These are phyloP conservation scores for Ligustrum vulgare DNA, from an alignment of 257 asterid species.

Conservation along the genomic window DNA sequence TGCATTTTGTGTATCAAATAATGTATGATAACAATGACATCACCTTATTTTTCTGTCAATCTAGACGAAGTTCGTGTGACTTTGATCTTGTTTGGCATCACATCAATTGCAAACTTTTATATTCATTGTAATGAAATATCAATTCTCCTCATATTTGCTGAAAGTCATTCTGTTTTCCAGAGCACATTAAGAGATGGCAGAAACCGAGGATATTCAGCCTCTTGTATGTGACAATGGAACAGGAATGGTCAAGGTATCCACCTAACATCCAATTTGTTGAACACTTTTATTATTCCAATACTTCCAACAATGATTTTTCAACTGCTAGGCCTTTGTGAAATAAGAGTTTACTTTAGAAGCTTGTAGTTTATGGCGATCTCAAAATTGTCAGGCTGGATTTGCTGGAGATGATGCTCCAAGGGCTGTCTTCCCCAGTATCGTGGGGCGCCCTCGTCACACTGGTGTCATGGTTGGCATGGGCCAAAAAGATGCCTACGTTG, in stretches of 20 bases:
- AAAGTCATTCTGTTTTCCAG: conserved; percentile 26
- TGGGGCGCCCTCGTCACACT: conserved; percentile 63
- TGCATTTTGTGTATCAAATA: background rate
- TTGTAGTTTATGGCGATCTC: conserved; percentile 8
- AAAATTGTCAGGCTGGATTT: conserved; percentile 55
- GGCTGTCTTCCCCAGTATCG: conserved; percentile 55
- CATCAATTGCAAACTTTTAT: conserved; percentile 7
- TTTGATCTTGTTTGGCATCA: background rate
- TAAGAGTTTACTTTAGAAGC: background rate
- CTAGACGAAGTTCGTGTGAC: background rate
- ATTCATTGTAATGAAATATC: background rate
- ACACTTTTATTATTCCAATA: background rate
- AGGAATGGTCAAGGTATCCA: conserved; percentile 60
- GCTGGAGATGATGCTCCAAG: conserved; percentile 73
- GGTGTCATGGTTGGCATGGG: conserved; percentile 56
- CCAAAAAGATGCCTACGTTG: conserved; percentile 23
- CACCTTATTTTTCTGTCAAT: background rate
- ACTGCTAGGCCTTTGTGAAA: conserved; percentile 7
- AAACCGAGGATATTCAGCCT: conserved; percentile 52
- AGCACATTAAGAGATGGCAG: conserved; percentile 42
- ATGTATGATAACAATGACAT: background rate
- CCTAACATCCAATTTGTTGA: background rate
- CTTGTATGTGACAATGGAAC: conserved; percentile 61
- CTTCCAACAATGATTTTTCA: background rate
- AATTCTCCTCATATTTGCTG: background rate